These are phyloP conservation scores for Lumnitzera littorea DNA, from an alignment of 345 rosid species.

Conservation along the genomic window DNA sequence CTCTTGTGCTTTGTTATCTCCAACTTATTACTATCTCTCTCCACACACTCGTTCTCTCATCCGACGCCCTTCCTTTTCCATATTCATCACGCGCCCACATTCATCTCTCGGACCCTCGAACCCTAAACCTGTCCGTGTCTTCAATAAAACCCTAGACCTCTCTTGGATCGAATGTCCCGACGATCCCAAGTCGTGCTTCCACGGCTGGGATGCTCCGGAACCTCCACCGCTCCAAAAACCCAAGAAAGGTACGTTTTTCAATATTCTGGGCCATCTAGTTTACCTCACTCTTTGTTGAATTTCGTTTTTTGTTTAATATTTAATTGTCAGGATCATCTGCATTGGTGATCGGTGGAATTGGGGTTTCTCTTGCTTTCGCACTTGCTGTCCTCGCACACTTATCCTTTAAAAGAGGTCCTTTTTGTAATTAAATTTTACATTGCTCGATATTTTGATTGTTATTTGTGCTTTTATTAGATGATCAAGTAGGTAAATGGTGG, in stretches of 20 bases:
- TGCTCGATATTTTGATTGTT: neutral
- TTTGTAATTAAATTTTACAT: neutral
- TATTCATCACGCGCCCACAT: conserved; percentile 11
- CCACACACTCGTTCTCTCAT: conserved; percentile 17
- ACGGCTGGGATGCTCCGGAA: conserved; percentile 55
- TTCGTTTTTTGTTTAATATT: neutral
- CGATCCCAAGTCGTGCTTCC: conserved; percentile 21
- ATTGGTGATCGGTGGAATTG: conserved; percentile 39
- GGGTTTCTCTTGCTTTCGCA: conserved; percentile 39
- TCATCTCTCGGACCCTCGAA: conserved; percentile 15
- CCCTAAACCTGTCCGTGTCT: conserved; percentile 28
- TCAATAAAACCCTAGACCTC: conserved; percentile 22
- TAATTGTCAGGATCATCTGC: conserved; percentile 32
- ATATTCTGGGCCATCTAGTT: neutral
- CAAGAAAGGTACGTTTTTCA: conserved; percentile 28
- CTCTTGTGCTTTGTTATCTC: conserved; percentile 15
- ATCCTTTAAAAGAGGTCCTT: conserved; percentile 45
- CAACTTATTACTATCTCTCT: conserved; percentile 22
- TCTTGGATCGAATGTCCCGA: conserved; percentile 43
- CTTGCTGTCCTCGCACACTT: conserved; percentile 57
- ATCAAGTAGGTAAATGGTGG: neutral
- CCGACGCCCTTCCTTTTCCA: conserved; percentile 29
- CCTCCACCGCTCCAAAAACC: conserved; percentile 15
- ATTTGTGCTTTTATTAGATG: conserved; percentile 3
- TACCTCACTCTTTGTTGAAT: neutral